phyloP scores from a whole-genome alignment of 306 rosid genomes.

The Citrullus colocynthis region DNA sequence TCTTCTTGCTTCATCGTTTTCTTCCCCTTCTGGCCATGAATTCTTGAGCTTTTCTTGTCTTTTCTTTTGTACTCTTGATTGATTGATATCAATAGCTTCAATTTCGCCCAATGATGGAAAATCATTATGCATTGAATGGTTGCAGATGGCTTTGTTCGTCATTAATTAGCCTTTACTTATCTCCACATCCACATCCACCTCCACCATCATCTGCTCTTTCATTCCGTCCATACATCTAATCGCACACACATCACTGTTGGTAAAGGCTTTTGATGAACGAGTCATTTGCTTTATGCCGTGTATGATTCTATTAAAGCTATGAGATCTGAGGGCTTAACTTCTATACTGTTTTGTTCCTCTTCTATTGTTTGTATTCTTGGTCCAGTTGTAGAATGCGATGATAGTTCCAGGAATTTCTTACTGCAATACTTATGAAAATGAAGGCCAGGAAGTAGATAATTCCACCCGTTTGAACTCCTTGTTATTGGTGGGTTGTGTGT shows the following conservation, averaged over 20 bases:
- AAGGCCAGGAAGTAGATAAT: too few species aligned
- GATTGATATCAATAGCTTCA: not conserved
- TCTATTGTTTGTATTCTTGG: too few species aligned
- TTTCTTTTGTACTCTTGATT: too few species aligned
- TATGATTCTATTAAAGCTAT: not conserved
- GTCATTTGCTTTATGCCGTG: not conserved
- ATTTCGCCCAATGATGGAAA: constrained; percentile 1
- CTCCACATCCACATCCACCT: not conserved
- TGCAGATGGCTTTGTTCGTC: not conserved
- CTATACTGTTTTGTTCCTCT: not conserved
- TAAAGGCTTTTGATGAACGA: not conserved
- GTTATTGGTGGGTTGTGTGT: too few species aligned
- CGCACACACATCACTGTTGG: not conserved
- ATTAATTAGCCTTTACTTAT: not conserved
- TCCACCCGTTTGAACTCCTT: too few species aligned
- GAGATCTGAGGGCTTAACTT: not conserved
- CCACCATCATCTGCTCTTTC: not conserved
- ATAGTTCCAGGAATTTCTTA: too few species aligned
- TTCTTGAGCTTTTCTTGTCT: not conserved
- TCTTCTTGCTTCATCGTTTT: not conserved
- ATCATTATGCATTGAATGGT: not conserved
- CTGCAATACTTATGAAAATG: too few species aligned
- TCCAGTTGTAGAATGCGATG: too few species aligned
- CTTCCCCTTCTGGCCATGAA: not conserved
- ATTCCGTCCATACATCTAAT: not conserved